A percentile compares a stretch with the other conserved stretches of the same genome.
phyloP scores from a whole-genome alignment of 164 flowering plant species.

The Vitis riparia region DNA sequence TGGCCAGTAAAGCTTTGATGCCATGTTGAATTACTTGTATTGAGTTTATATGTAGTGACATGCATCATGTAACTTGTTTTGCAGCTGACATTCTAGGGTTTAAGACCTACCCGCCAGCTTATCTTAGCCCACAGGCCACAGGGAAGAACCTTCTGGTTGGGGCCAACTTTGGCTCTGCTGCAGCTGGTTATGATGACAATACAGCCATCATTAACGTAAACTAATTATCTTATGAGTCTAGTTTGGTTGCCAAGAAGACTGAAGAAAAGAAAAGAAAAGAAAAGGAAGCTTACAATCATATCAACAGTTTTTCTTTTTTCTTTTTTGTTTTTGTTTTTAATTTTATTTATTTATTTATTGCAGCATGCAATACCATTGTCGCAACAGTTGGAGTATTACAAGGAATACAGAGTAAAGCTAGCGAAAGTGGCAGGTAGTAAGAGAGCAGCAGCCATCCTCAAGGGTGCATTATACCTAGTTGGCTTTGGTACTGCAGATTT shows the following conservation, averaged over 20 bases:
- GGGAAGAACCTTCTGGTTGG: conserved; percentile 88
- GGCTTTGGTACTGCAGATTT: conserved; percentile 80
- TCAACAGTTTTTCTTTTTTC: too few species aligned
- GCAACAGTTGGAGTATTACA: conserved; percentile 70
- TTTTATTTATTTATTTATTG: too few species aligned
- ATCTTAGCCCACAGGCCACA: conserved; percentile 87
- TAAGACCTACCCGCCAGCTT: conserved; percentile 69
- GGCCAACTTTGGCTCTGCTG: conserved; percentile 95
- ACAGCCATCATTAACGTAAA: conserved; percentile 68
- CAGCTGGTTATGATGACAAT: conserved; percentile 80
- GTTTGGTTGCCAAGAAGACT: too few species aligned
- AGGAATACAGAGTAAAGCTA: conserved; percentile 77
- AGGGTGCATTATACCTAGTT: conserved; percentile 60
- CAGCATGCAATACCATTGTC: conserved; percentile 55
- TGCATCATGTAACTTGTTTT: background rate
- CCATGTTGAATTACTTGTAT: background rate
- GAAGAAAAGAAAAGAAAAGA: too few species aligned
- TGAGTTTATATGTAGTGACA: background rate
- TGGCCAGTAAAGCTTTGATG: background rate
- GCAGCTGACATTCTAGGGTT: conserved; percentile 93
- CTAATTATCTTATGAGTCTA: background rate
- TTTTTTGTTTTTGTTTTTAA: too few species aligned
- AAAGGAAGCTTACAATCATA: too few species aligned
- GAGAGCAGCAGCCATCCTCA: conserved; percentile 65
- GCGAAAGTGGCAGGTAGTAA: conserved; percentile 56